Evolutionary conservation across 2,329 filamentous ascomycete species (phyloP), one percentile per base, ranked within the genome.

Genomic region (Aspergillus carbonarius): DNA sequence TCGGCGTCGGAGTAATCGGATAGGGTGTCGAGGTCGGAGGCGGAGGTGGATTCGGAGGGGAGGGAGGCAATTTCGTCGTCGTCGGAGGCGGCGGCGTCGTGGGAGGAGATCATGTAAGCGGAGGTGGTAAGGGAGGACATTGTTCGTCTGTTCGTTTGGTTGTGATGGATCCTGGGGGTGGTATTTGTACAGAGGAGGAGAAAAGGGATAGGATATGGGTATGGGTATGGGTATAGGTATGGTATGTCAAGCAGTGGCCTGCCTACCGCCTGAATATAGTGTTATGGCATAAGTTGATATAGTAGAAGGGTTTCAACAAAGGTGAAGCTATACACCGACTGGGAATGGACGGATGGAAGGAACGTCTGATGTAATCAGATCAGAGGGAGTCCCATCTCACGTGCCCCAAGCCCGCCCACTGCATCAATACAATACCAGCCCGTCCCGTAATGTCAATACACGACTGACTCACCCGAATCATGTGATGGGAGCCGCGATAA

Each of bases 1-100:
- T 99, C 93, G 9, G 95, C 95, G 72, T 98, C 93, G 39, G 90
- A 92, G 60, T 89, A 82, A 39, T 77, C 79, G 57, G 56, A 81
- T 23, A 82, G 78, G 10, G 76, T 74, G 23, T 77, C 76, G 4
- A 74, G 61, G 27, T 76, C 73, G 4, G 78, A 79, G 5, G 70
- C 68, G 4, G 68, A 68, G 6, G 74, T 74, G 17, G 74, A 71
- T 62, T 75, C 74, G 10, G 74, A 76, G 1, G 78, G 78, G 17
- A 80, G 70, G 1, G 78, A 79, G 20, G 76, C 77, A 51, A 80
- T 57, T 17, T 79, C 76, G 52, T 78, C 75, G 4, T 75, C 71
- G 46, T 66, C 68, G 37, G 63, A 68, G 34, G 72, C 72, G 42
- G 66, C 67, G 42, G 62, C 65, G 53, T 69, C 69, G 46, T 57